These are phyloP conservation scores for Alternaria hordeiaustralica DNA, from an alignment of 2,329 filamentous ascomycete genomes.

Conservation along the genomic window DNA sequence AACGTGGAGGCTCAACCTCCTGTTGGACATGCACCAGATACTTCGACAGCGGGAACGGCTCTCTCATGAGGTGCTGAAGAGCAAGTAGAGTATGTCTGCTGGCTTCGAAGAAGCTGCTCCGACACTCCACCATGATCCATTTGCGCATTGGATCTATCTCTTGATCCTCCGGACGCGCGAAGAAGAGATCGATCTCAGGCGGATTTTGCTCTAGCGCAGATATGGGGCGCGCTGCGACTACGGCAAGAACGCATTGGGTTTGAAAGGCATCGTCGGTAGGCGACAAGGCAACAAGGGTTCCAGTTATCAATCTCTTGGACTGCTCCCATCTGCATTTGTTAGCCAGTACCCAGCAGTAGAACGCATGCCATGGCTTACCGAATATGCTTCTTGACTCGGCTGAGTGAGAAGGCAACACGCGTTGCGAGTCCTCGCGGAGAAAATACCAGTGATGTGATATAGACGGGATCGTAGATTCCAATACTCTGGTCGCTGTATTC, in stretches of 20 bases:
- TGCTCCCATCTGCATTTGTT: constrained; percentile 61
- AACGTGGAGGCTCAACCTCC: constrained; percentile 58
- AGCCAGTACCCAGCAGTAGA: neutral
- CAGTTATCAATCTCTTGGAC: constrained; percentile 63
- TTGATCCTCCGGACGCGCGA: constrained; percentile 65
- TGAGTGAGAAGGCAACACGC: constrained; percentile 73
- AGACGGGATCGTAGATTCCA: constrained; percentile 60
- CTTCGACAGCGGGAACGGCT: constrained; percentile 68
- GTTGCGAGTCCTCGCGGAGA: constrained; percentile 68
- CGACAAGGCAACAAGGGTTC: constrained; percentile 62
- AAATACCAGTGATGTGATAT: constrained; percentile 70
- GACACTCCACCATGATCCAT: constrained; percentile 80
- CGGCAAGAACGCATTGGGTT: constrained; percentile 70
- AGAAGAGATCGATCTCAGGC: constrained; percentile 78
- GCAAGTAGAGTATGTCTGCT: constrained; percentile 74
- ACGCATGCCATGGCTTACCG: constrained; percentile 33
- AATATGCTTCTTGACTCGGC: constrained; percentile 69
- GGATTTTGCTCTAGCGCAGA: constrained; percentile 68
- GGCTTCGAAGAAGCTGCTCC: constrained; percentile 77
- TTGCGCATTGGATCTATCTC: constrained; percentile 72
- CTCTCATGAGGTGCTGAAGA: constrained; percentile 68
- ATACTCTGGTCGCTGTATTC: constrained; percentile 45
- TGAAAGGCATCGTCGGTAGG: constrained; percentile 67
- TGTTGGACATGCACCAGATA: constrained; percentile 63
- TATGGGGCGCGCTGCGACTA: constrained; percentile 73